Percentiles rank a stretch among this genome's conserved stretches.
These are phyloP conservation scores for Knoxdaviesia capensis DNA, from an alignment of 2,329 filamentous ascomycete species.

Conservation along the genomic window DNA sequence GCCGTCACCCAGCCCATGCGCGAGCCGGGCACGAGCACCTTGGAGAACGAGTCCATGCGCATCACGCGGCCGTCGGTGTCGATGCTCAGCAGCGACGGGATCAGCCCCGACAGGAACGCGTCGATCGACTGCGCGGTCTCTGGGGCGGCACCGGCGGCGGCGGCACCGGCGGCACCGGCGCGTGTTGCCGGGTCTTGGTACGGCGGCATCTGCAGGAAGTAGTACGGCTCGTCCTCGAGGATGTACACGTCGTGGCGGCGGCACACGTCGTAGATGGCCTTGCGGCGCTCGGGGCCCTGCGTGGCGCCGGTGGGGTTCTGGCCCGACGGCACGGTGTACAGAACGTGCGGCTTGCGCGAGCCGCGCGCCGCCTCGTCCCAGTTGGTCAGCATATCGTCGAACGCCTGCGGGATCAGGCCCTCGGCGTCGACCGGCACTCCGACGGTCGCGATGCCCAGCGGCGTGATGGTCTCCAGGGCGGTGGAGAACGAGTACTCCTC, in stretches of 20 bases:
- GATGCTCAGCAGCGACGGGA: conserved; percentile 41
- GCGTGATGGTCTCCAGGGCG: conserved; percentile 34
- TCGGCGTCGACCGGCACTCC: conserved; percentile 31
- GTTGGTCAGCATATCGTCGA: conserved; percentile 27
- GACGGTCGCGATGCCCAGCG: conserved; percentile 29
- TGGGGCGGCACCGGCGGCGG: conserved; percentile 29
- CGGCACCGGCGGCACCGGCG: conserved; percentile 50
- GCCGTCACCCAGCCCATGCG: conserved; percentile 80
- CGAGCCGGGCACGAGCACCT: conserved; percentile 68
- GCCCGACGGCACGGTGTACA: conserved; percentile 50
- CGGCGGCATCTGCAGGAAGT: conserved; percentile 75
- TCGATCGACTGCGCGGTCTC: conserved; percentile 21
- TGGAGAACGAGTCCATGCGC: conserved; percentile 84
- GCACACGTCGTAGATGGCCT: conserved; percentile 55
- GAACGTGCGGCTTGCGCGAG: conserved; percentile 28
- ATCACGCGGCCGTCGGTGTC: conserved; percentile 77
- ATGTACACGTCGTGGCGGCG: conserved; percentile 75
- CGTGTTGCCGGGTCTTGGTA: conserved; percentile 47
- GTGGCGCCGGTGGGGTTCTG: conserved; percentile 87
- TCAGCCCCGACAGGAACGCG: conserved; percentile 52
- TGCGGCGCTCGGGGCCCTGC: conserved; percentile 44
- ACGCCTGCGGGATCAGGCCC: conserved; percentile 27
- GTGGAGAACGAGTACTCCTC: conserved; percentile 87
- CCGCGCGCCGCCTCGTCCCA: conserved; percentile 27
- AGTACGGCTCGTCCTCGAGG: conserved; percentile 86